Base-by-base conservation (phyloP, 495 filamentous ascomycete genomes). In the Lasiosphaeria hispida region DNA sequence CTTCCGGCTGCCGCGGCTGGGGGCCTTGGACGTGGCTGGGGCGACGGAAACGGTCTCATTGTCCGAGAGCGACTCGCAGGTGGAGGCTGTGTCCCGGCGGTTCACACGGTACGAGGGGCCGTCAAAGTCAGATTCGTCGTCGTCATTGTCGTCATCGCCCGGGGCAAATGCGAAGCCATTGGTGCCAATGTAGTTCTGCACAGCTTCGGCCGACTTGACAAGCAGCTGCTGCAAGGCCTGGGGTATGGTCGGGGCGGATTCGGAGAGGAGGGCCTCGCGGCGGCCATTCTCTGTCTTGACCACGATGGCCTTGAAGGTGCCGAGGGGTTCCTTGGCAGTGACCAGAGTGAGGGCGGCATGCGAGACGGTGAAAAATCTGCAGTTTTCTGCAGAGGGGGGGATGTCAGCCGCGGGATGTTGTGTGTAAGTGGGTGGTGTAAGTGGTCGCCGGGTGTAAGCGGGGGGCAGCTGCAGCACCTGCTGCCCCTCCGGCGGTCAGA, bases 111-210 rank as follows among this genome's bases (percentile, higher is more conserved):
- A 51, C 1, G 56, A 59, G 40, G 15, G 15, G 8, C 23, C 18
- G 1, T n/a, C 38, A 30, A 45, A 51, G 45, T 60, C 58, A 17
- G 69, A 62, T 37, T 69, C 65, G 35, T 41, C 57, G 35, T 60
- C 64, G 35, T 58, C 65, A 33, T 63, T 66, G 11, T 63, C 53
- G 19, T 51, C 23, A 30, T 65, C 40, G 18, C 33, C 47, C 2
- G 59, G 51, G 10, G 62, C 63, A 13, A 61, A 51, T 3, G 55
- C 62, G 55, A 71, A 76, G n/a, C 75, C 74, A 34, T 72, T 66
- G 57, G 59, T 63, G 19, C 48, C 51, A 42, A 75, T 68, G 57
- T 75, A 69, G 37, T 75, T 58, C 49, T 76, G 69, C 11, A 68
- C 65, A 0, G 69, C 74, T 36, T 74, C 66, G 37, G 71, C 73